Percentiles rank a stretch among this genome's conserved stretches.
Conservation (phyloP, 2,329 filamentous ascomycete species). For the Fusarium sp. region DNA sequence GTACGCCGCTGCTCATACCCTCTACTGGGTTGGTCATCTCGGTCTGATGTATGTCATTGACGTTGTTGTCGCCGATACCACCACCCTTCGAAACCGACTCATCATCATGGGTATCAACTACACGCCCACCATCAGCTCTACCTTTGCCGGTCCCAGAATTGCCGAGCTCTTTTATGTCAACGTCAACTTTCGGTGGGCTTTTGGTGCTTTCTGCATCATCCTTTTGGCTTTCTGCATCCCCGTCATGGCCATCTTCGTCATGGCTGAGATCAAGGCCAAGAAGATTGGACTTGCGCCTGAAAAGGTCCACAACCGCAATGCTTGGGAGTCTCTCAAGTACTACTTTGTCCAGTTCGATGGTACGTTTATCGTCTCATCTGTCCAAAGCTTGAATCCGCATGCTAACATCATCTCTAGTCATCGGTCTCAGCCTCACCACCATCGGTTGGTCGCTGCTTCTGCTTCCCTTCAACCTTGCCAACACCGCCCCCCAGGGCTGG, state of each 20-base stretch:
- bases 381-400: too few relatives aligned
- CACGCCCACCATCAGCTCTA: slow-evolving; percentile 56
- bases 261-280: slow-evolving; percentile 44
- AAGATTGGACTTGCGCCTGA: slow-evolving; percentile 5
- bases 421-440: slow-evolving; percentile 14
- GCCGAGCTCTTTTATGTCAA: slow-evolving; percentile 51
- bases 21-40: slow-evolving; percentile 68
- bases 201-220: slow-evolving; percentile 71
- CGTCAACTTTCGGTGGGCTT: slow-evolving; percentile 57
- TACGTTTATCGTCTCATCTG: background rate
- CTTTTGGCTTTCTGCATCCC: slow-evolving; percentile 59
- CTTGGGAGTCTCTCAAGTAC: slow-evolving; percentile 1
- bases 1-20: slow-evolving; percentile 68
- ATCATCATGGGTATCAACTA: slow-evolving; percentile 54
- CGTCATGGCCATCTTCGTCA: slow-evolving; percentile 48
- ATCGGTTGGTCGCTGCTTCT: slow-evolving; percentile 9
- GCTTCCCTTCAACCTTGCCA: slow-evolving; percentile 23
- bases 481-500: slow-evolving; percentile 23
- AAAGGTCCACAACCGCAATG: slow-evolving; percentile 5
- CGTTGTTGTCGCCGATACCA: slow-evolving; percentile 56
- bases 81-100: slow-evolving; percentile 54
- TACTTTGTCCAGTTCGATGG: slow-evolving; percentile 26
- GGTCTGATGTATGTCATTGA: slow-evolving; percentile 53
- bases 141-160: slow-evolving; percentile 55
- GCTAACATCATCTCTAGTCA: background rate